Base-by-base conservation (phyloP, 768 basidiomycete genomes). In the Mycena crocata region DNA sequence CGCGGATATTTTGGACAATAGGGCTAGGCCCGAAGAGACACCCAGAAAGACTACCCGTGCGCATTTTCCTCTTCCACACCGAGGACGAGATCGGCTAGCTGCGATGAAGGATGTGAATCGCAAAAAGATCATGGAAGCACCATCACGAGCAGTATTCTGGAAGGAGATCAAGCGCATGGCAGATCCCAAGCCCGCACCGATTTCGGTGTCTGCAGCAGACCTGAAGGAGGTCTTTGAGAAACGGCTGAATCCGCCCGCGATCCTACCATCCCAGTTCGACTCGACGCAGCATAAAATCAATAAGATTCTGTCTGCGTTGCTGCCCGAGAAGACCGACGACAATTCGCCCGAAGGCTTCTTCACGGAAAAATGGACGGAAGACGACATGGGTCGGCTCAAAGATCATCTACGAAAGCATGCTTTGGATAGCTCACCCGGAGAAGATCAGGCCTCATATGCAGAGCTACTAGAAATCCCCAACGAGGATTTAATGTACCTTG, bases 391-490 rank as follows among this genome's bases (percentile, higher is more conserved):
- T 24, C 31, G 30, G 3, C 19, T 32, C 3, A 31, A 31, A 19
- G 49, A 50, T n/a, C 28, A 32, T 19, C 44, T 45, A 10, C 44
- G 44, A 13, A 45, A 45, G 23, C 60, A 68, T 44, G 46, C 65
- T 13, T 15, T 32, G 21, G 39, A 40, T 3, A 67, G 65, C 35
- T 58, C 68, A 31, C 26, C 52, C 21, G 59, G 69, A 13, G 59
- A 56, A 14, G 69, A 70, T n/a, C n/a, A n/a, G n/a, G n/a, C n/a
- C n/a, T n/a, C n/a, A n/a, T n/a, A n/a, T n/a, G n/a, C n/a, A n/a
- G 65, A 67, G 28, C 56, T 70, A 26, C 35, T 34, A 17, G 45
- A 31, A 4, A 67, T 70, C 28, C 44, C 28, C n/a, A 64, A 67
- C 31, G 57, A 56, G 10, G 35, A 37, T 10, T 32, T 72, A 9